Conservation (phyloP, 2,329 filamentous ascomycete genomes). For the Neofusicoccum kwambonambiense region DNA sequence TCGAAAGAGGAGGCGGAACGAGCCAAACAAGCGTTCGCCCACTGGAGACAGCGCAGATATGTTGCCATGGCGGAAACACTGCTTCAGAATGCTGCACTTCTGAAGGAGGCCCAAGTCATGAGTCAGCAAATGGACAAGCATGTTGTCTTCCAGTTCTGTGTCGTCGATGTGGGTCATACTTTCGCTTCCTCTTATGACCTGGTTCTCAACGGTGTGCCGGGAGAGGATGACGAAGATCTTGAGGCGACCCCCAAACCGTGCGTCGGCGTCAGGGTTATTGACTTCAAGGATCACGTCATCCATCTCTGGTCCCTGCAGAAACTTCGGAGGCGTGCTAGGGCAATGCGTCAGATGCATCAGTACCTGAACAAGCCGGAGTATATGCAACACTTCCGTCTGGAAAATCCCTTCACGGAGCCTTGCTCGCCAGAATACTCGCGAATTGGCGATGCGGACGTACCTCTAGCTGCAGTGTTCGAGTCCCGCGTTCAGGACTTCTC, state of each 20-base stretch:
- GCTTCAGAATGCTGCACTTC: constrained; percentile 77
- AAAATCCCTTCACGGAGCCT: constrained; percentile 88
- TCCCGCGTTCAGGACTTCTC: constrained; percentile 91
- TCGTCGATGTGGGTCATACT: constrained; percentile 84
- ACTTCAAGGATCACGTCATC: constrained; percentile 82
- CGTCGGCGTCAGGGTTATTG: constrained; percentile 83
- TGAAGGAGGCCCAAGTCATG: constrained; percentile 98
- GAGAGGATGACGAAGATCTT: constrained; percentile 80
- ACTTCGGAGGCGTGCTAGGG: constrained; percentile 77
- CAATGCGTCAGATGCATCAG: constrained; percentile 96
- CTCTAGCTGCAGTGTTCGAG: constrained; percentile 88
- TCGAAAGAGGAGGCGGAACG: constrained; percentile 70
- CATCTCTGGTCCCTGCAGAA: constrained; percentile 96
- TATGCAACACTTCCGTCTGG: constrained; percentile 84
- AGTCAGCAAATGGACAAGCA: constrained; percentile 92
- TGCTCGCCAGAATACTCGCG: constrained; percentile 92
- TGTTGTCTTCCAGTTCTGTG: constrained; percentile 91
- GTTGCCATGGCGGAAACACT: constrained; percentile 93
- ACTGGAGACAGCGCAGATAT: constrained; percentile 83
- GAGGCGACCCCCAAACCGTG: constrained; percentile 85
- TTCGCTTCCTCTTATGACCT: constrained; percentile 95
- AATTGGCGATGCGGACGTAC: constrained; percentile 89
- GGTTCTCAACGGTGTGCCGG: constrained; percentile 84
- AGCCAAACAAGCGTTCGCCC: constrained; percentile 64
- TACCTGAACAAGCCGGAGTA: constrained; percentile 96